Evolutionary conservation across 2,329 filamentous ascomycete genomes (phyloP).

Genomic region (Trichoderma sp.): DNA sequence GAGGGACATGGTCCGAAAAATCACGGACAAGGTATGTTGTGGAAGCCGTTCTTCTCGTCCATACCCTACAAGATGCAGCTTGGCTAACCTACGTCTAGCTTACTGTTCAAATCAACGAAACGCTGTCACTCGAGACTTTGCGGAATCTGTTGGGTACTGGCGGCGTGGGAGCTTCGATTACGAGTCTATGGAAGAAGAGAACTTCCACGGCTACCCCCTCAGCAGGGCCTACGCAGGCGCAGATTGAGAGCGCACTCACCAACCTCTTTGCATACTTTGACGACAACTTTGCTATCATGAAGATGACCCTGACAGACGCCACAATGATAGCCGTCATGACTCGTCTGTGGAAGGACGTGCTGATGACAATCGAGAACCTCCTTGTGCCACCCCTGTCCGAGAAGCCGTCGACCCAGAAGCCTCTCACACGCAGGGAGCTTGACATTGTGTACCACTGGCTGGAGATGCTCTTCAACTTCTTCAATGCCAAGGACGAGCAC

Average conservation of each 20-base stretch:
- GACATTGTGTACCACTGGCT: slow-evolving; percentile 97
- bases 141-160: slow-evolving; percentile 70
- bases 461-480: slow-evolving; percentile 87
- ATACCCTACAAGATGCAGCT: neutral
- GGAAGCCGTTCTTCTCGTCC: neutral
- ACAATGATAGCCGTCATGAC: slow-evolving; percentile 99
- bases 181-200: slow-evolving; percentile 67
- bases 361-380: slow-evolving; percentile 85
- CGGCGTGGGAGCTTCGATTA: slow-evolving; percentile 72
- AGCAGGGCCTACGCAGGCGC: slow-evolving; percentile 65
- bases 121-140: slow-evolving; percentile 80
- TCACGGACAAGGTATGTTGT: slow-evolving; percentile 84
- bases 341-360: slow-evolving; percentile 93
- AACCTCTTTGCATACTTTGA: slow-evolving; percentile 94
- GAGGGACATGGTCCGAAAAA: slow-evolving; percentile 95
- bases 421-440: slow-evolving; percentile 82
- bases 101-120: slow-evolving; percentile 87
- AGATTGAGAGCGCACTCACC: slow-evolving; percentile 79
- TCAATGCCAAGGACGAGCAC: slow-evolving; percentile 87
- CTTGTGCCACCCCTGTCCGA: slow-evolving; percentile 93
- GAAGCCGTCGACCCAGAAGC: slow-evolving; percentile 84
- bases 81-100: slow-evolving; percentile 57
- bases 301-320: slow-evolving; percentile 87
- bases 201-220: slow-evolving; percentile 58
- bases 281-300: slow-evolving; percentile 99